Evolutionary conservation across 495 filamentous ascomycete genomes (phyloP), one percentile per base, ranked within the genome.

Genomic region (Darksidea phi): DNA sequence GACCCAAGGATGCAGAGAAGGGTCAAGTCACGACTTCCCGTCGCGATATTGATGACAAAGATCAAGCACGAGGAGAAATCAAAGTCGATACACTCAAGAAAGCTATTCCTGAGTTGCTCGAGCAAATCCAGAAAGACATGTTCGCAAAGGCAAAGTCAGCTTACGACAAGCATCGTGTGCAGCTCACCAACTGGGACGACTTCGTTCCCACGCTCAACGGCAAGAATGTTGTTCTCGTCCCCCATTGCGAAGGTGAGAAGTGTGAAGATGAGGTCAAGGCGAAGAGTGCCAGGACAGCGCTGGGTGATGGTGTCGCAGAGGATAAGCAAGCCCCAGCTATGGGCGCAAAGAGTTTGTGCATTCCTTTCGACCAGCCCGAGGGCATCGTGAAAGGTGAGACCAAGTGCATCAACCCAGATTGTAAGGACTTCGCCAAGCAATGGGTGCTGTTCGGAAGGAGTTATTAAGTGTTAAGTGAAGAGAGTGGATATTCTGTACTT

Each of bases 261-360:
- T 98, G 93, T 74, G 93, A 97, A 78, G 91, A 97, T 68, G 79
- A 87, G 73, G 88, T 98, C 78, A 98, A 98, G 80, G 90, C 95
- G 45, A 74, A 86, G 72, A 94, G 88, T 63, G 87, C 85, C 21
- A 83, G 88, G 51, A 88, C 83, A 70, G 79, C 79, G 53, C 78
- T 82, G 17, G 78, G 81, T 38, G 87, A 86, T 49, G 81, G 77
- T 36, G 56, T 61, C 23, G 83, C 89, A 12, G 85, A 90, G 64
- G 89, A 91, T 68, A 80, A 88, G 66, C 86, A 84, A 68, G 88
- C 88, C 18, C 94, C 95, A 47, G 87, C 84, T 63, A 97, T 97
- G 95, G 94, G 94, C 61, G 95, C 94, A 69, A 98, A 98, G 84
- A 88, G 85, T 61, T 80, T 98, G 68, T 98, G 94, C 74, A 97